These are phyloP conservation scores for Emydomyces testavorans DNA, from an alignment of 2,329 filamentous ascomycete species.

Conservation along the genomic window DNA sequence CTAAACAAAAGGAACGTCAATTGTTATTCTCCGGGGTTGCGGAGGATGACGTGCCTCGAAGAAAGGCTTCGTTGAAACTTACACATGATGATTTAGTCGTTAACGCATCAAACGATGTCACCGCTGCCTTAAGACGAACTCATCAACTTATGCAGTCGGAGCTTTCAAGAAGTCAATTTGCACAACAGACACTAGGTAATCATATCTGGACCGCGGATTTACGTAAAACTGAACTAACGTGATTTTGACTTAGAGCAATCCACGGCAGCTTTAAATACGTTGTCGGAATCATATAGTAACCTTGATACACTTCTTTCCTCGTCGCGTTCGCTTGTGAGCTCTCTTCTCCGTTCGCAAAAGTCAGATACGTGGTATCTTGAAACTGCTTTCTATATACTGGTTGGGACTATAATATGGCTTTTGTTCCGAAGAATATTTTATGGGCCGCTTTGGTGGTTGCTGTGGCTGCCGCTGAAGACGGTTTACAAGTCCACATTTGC, in stretches of 20 bases:
- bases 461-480: slow-evolving; percentile 69
- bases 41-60: slow-evolving; percentile 27
- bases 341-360: slow-evolving; percentile 77
- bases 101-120: slow-evolving; percentile 71
- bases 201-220: not conserved
- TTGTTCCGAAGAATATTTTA: slow-evolving; percentile 75
- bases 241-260: slow-evolving; percentile 48
- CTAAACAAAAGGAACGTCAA: slow-evolving; percentile 65
- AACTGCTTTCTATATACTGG: slow-evolving; percentile 72
- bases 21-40: slow-evolving; percentile 58
- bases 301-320: slow-evolving; percentile 66
- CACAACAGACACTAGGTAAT: slow-evolving; percentile 63
- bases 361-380: slow-evolving; percentile 97
- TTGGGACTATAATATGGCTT: slow-evolving; percentile 70
- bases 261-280: slow-evolving; percentile 65
- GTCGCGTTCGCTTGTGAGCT: slow-evolving; percentile 63
- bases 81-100: slow-evolving; percentile 62
- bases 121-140: slow-evolving; percentile 67
- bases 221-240: not conserved
- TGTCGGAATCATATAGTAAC: slow-evolving; percentile 69
- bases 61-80: slow-evolving; percentile 37
- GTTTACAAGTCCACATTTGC: slow-evolving; percentile 49
- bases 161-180: slow-evolving; percentile 76
- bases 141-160: slow-evolving; percentile 79
- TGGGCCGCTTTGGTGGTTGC: slow-evolving; percentile 78